Evolutionary conservation across 169 alveolate genomes (phyloP).

Genomic region (Plasmodium coatneyi): DNA sequence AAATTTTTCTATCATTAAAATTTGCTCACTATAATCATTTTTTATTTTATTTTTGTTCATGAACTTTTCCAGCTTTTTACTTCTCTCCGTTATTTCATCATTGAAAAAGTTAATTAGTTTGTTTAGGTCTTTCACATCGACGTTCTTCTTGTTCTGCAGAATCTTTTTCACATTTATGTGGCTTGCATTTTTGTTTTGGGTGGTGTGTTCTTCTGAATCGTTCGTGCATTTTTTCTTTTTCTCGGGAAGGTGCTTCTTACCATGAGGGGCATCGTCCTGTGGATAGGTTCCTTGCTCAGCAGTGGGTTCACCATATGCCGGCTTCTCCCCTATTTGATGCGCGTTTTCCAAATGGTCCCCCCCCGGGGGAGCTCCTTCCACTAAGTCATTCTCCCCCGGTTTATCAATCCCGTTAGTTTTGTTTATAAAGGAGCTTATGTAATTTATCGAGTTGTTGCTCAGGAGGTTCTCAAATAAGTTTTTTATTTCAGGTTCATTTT

Average conservation of each 20-base stretch:
- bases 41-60: conserved; percentile 46
- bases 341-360: not conserved
- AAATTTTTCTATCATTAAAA: conserved; percentile 42
- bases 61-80: conserved; percentile 54
- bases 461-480: conserved; percentile 67
- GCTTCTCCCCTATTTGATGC: not conserved
- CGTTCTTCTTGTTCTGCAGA: conserved; percentile 45
- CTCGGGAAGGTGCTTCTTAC: not conserved
- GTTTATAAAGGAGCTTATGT: conserved; percentile 53
- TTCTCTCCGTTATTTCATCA: conserved; percentile 53
- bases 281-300: not conserved
- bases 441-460: conserved; percentile 58
- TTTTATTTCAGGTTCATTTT: conserved; percentile 66
- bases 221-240: conserved; percentile 2
- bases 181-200: conserved; percentile 16
- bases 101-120: conserved; percentile 34
- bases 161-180: conserved; percentile 45
- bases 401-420: conserved; percentile 43
- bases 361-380: not conserved
- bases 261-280: not conserved
- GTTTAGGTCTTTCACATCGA: conserved; percentile 60
- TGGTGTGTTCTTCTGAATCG: not conserved
- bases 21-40: conserved; percentile 66
- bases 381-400: conserved; percentile 6
- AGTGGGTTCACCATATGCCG: not conserved